A percentile compares a stretch with the other conserved stretches of the same genome.
phyloP scores from a whole-genome alignment of 805 yeast genomes.

The Candida mattraensis region DNA sequence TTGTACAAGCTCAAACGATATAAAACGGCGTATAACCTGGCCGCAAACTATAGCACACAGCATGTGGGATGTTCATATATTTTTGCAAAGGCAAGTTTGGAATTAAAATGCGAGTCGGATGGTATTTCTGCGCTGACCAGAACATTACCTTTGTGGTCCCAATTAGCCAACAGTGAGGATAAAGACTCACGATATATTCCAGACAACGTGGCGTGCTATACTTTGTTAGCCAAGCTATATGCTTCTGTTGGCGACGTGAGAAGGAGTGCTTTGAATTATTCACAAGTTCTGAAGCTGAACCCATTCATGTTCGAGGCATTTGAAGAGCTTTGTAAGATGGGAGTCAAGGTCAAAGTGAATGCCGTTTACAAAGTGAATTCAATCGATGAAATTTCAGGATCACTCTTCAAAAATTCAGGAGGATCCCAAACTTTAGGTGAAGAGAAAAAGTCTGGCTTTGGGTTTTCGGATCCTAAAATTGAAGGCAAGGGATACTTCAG shows the following conservation, averaged over 20 bases:
- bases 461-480: slow-evolving; percentile 14
- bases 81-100: slow-evolving; percentile 66
- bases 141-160: slow-evolving; percentile 39
- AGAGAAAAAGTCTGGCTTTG: slow-evolving; percentile 18
- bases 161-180: slow-evolving; percentile 6
- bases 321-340: slow-evolving; percentile 68
- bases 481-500: slow-evolving; percentile 9
- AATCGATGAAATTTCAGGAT: slow-evolving; percentile 21
- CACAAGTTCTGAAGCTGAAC: slow-evolving; percentile 67
- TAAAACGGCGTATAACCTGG: slow-evolving; percentile 59
- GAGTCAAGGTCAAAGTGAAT: slow-evolving; percentile 65
- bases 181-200: slow-evolving; percentile 41
- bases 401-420: slow-evolving; percentile 14
- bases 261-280: slow-evolving; percentile 65
- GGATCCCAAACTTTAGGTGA: slow-evolving; percentile 6
- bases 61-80: slow-evolving; percentile 78
- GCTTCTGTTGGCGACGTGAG: slow-evolving; percentile 55
- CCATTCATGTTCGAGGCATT: slow-evolving; percentile 88
- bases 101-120: slow-evolving; percentile 53
- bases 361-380: slow-evolving; percentile 43
- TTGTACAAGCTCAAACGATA: slow-evolving; percentile 57
- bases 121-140: slow-evolving; percentile 56
- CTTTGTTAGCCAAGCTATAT: slow-evolving; percentile 69
- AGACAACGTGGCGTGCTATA: slow-evolving; percentile 66
- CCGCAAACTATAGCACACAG: slow-evolving; percentile 38